Percentiles rank a stretch among this genome's conserved stretches.
phyloP scores from a whole-genome alignment of 331 rosid species.

The Erythrophleum ivorense region DNA sequence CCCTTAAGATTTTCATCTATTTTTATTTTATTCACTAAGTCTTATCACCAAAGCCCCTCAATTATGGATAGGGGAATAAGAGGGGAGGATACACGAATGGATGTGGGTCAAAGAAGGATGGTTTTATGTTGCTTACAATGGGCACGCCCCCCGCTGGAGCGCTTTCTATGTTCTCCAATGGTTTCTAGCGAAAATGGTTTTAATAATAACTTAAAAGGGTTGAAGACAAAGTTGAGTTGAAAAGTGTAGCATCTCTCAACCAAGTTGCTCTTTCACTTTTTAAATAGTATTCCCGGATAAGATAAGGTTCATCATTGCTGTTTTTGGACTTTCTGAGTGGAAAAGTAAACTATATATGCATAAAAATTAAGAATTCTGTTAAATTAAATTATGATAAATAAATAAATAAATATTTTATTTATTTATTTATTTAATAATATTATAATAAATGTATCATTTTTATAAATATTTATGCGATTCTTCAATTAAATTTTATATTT shows the following conservation, averaged over 20 bases:
- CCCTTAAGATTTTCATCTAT: too few relatives aligned
- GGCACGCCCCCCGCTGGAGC: not conserved
- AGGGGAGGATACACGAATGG: not conserved
- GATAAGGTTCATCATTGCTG: not conserved
- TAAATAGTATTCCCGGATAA: not conserved
- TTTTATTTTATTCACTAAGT: too few relatives aligned
- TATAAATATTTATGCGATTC: too few relatives aligned
- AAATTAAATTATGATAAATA: too few relatives aligned
- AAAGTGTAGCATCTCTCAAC: not conserved
- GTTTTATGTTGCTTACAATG: not conserved
- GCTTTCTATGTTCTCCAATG: not conserved
- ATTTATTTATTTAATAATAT: too few relatives aligned
- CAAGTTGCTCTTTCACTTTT: not conserved
- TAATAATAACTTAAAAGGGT: not conserved
- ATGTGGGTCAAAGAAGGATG: not conserved
- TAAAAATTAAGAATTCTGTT: too few relatives aligned
- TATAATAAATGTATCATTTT: too few relatives aligned
- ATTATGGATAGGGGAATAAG: too few relatives aligned
- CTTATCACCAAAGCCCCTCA: not conserved
- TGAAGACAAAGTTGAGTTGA: not conserved
- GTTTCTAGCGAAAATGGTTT: not conserved
- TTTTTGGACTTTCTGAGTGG: too few relatives aligned
- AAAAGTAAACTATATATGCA: too few relatives aligned
- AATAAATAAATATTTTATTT: too few relatives aligned
- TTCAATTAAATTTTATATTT: too few relatives aligned